Evolutionary conservation across 352 stramenopile species (phyloP), one percentile per base, ranked within the genome.

Genomic region (Phytopythium ostracodes): DNA sequence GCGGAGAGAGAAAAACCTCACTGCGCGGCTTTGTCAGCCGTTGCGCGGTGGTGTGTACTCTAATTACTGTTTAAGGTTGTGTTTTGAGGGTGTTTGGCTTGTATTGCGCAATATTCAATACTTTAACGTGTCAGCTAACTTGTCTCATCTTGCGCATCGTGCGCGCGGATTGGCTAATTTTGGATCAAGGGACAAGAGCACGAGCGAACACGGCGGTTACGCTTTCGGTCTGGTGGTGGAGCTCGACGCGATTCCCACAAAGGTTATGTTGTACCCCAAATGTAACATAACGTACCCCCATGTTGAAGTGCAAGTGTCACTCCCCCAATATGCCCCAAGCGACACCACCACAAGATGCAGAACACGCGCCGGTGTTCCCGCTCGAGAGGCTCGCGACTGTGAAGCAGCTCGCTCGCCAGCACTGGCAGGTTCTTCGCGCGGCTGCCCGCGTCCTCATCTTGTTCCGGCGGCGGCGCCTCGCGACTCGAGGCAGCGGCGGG

Each of bases 381-480:
- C 46, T 31, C 22, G 46, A 53, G 20, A n/a, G 9, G 44, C 44
- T 4, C 44, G 44, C 24, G n/a, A 7, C 9, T n/a, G 11, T 51
- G 44, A 14, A 14, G n/a, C 20, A 29, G 25, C 46, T 17, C 17
- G 36, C 47, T 10, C 51, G 44, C 17, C 47, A 33, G 22, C 64
- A 65, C 31, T 81, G 73, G 73, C 55, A 60, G 10, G 70, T 65
- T 54, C 33, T 81, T 43, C 70, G 73, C 14, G 63, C 63, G 12
- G 70, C 71, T n/a, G 72, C 70, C 15, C 62, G 67, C 25, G 70
- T 71, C 36, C 68, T 77, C 25, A 20, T 76, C 9, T 54, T 76
- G 40, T 67, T 71, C 42, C 66, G 66, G 8, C 38, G 56, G 2
- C 65, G 65, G 25, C n/a, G 35, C 3, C 42, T 47, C 12, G 42